Base-by-base conservation (phyloP, 1,284 basidiomycete species). In the Moesziomyces parantarcticus region DNA sequence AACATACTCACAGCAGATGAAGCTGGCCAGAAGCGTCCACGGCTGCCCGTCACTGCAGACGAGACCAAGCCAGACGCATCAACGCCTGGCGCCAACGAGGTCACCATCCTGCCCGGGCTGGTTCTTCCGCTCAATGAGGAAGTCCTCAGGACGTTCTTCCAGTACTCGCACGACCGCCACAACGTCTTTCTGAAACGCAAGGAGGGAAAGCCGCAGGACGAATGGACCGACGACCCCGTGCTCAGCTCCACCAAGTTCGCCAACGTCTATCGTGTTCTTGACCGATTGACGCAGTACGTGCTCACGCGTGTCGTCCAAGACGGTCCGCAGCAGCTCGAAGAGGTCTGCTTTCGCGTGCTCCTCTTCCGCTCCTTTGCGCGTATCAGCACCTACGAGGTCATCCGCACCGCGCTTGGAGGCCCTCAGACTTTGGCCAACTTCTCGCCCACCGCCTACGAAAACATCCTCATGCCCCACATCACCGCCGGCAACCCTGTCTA, bases 361-460 rank as follows among this genome's bases (percentile, higher is more conserved):
- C 84, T 91, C 14, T 91, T 89, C 84, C 88, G 88, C 66, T 84
- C 84, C 6, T 91, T 89, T 82, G 89, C 88, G 53, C 87, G 84
- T 56, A 88, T 88, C 50, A 86, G 86, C 55, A 91, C 90, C 5
- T 91, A 88, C 85, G 86, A 89, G 75, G 83, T 87, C n/a, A 81
- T 91, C 22, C 83, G 84, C 44, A 53, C 79, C 3, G 73, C 86
- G 0, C 84, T 89, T n/a, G 86, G 87, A 1, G 61, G 62, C 8
- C 86, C 87, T 1, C 86, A 89, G 41, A 88, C 86, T 39, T 89
- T 88, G 87, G 71, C 83, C 47, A 80, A 79, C 13, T 91, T 88
- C 73, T 78, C 86, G 43, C 86, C 87, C 11, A 74, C 82, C 11
- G 76, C 84, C 20, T 91, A 90, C 66, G 79, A 84, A 46, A 75